phyloP scores from a whole-genome alignment of 805 yeast genomes.

The Yarrowia sp. region DNA sequence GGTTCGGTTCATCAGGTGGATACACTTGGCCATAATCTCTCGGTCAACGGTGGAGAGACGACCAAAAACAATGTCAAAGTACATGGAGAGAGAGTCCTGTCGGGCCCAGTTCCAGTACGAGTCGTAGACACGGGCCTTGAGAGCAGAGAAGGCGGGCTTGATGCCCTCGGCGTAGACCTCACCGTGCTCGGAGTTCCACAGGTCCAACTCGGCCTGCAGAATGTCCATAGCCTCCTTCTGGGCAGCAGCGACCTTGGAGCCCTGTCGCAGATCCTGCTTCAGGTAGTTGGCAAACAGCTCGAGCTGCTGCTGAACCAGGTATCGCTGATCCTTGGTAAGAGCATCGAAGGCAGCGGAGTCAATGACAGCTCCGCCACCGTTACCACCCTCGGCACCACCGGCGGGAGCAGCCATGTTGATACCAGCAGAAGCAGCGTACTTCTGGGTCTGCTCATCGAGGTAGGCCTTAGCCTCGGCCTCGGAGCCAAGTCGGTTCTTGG shows the following conservation, averaged over 20 bases:
- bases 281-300: constrained; percentile 94
- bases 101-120: constrained; percentile 99
- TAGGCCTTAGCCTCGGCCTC: constrained; percentile 89
- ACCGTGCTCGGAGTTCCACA: constrained; percentile 88
- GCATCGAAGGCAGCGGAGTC: constrained; percentile 95
- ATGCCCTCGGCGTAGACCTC: constrained; percentile 92
- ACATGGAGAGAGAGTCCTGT: constrained; percentile 91
- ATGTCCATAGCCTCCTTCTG: constrained; percentile 82
- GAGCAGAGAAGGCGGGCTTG: constrained; percentile 80
- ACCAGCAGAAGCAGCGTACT: constrained; percentile 82
- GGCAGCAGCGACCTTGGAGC: constrained; percentile 76
- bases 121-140: constrained; percentile 94
- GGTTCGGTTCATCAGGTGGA: constrained; percentile 95
- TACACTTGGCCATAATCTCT: constrained; percentile 94
- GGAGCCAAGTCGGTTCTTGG: constrained; percentile 77
- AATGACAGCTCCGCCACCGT: constrained; percentile 70
- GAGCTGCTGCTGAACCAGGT: constrained; percentile 72
- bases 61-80: constrained; percentile 94
- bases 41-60: constrained; percentile 85
- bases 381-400: constrained; percentile 49
- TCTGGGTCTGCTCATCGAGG: constrained; percentile 76
- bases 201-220: constrained; percentile 85
- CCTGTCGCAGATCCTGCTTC: constrained; percentile 85
- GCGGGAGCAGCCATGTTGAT: constrained; percentile 68
- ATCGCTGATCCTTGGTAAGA: constrained; percentile 64